Evolutionary conservation across 805 yeast genomes (phyloP).

Genomic region (Saturnispora mendoncae): DNA sequence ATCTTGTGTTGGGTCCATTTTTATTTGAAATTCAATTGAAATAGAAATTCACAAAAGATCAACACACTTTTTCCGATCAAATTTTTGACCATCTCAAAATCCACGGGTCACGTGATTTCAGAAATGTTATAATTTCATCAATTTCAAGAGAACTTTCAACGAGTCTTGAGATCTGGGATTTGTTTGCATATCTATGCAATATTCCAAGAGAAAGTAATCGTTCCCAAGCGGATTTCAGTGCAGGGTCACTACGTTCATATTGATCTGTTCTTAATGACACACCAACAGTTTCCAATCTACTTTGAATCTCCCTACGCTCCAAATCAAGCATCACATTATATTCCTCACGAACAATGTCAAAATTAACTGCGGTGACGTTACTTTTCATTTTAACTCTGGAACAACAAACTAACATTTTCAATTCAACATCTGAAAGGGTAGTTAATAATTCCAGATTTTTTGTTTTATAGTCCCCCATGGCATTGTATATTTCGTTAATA

Average conservation of each 20-base stretch:
- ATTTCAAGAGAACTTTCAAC: constrained; percentile 11
- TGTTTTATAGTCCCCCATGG: constrained; percentile 9
- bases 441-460: constrained; percentile 19
- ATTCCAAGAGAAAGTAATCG: constrained; percentile 12
- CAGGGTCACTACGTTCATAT: constrained; percentile 8
- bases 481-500: constrained; percentile 4
- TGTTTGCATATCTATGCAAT: constrained; percentile 1
- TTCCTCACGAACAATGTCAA: constrained; percentile 71
- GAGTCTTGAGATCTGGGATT: constrained; percentile 2
- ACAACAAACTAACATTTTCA: constrained; percentile 61
- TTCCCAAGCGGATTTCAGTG: constrained; percentile 18
- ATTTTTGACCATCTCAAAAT: constrained; percentile 7
- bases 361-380: constrained; percentile 54
- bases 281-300: constrained; percentile 13
- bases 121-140: constrained; percentile 8
- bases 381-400: constrained; percentile 60
- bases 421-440: constrained; percentile 61
- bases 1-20: constrained; percentile 89
- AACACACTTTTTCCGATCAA: constrained; percentile 3
- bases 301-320: constrained; percentile 30
- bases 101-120: constrained; percentile 3
- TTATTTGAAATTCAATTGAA: not conserved
- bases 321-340: constrained; percentile 47
- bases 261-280: constrained; percentile 8
- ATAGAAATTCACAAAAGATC: not conserved